phyloP scores from a whole-genome alignment of 176 grass and related monocot genomes.

The Zizania latifolia region DNA sequence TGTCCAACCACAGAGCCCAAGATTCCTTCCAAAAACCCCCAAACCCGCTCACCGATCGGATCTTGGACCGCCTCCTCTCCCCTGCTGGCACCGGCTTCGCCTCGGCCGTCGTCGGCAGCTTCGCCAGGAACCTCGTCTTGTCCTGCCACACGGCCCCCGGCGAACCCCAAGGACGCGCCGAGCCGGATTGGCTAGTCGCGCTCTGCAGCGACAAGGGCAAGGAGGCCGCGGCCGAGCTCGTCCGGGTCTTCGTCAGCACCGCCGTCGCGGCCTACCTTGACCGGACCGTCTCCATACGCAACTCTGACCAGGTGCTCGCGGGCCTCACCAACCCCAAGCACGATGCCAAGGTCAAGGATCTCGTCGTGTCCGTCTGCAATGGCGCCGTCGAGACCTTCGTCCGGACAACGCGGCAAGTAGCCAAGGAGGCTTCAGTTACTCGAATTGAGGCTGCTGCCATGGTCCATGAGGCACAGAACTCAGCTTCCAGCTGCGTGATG shows the following conservation, averaged over 20 bases:
- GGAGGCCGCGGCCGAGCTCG: constrained; percentile 58
- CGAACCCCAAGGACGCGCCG: background rate
- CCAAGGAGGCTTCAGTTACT: constrained; percentile 20
- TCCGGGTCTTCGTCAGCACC: constrained; percentile 69
- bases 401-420: constrained; percentile 56
- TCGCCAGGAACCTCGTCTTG: constrained; percentile 59
- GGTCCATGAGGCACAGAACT: background rate
- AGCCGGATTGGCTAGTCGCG: constrained; percentile 48
- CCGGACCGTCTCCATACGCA: constrained; percentile 21
- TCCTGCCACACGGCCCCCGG: constrained; percentile 23
- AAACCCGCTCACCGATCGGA: constrained; percentile 39
- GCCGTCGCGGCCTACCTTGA: constrained; percentile 68
- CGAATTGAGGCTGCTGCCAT: background rate
- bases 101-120: constrained; percentile 61
- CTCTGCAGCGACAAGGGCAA: constrained; percentile 57
- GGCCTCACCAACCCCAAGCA: constrained; percentile 53
- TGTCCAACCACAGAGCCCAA: constrained; percentile 25
- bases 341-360: constrained; percentile 73
- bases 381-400: constrained; percentile 76
- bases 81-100: constrained; percentile 56
- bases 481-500: constrained; percentile 1
- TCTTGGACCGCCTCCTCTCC: constrained; percentile 72
- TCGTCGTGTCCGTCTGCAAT: constrained; percentile 74
- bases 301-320: constrained; percentile 28
- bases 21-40: background rate